Base-by-base conservation (phyloP, 2,329 filamentous ascomycete genomes). In the Sporothrix globosa region DNA sequence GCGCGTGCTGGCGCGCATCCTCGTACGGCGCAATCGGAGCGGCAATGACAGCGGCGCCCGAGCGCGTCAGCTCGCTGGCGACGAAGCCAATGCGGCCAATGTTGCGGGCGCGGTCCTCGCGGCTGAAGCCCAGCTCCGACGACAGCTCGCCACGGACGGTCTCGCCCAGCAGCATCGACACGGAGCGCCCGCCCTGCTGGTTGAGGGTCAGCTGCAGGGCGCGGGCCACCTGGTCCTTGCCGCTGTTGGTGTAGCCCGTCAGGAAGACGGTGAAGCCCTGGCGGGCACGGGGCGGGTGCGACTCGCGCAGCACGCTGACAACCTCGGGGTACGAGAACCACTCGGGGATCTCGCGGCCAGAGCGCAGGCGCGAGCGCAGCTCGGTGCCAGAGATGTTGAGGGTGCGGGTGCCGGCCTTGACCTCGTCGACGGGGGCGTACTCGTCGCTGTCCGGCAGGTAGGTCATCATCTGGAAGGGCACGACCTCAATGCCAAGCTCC, bases 271-370 rank as follows among this genome's bases (percentile, higher is more conserved):
- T 98, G 88, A 99, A 99, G 74, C 96, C 96, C 85, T 99, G 96
- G 78, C 91, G 88, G 77, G 88, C 90, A 75, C 96, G 92, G 67
- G 96, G 89, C 66, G 95, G 96, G 85, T 98, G 96, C 76, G 95
- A 97, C 85, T 99, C 94, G 77, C 96, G 91, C 73, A 99, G 91
- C 66, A 98, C 96, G 82, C 90, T 90, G 83, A 99, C 96, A 76
- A 99, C 96, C 85, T 99, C 96, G 73, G 96, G 95, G 86, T 99
- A 99, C 44, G 96, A 98, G 88, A 99, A 99, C 96, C 96, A 99
- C 82, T 96, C 93, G 76, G 96, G 96, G 77, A 99, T 99, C 76
- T 97, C 93, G 77, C 92, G 92, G 76, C 96, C 96, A 72, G 91
- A 96, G 78, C 91, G 90, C 74, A 99, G 90, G 77, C 96, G 92